A percentile compares a stretch with the other conserved stretches of the same genome.
phyloP scores from a whole-genome alignment of 768 basidiomycete genomes.

The Xerocomellus intermedius region DNA sequence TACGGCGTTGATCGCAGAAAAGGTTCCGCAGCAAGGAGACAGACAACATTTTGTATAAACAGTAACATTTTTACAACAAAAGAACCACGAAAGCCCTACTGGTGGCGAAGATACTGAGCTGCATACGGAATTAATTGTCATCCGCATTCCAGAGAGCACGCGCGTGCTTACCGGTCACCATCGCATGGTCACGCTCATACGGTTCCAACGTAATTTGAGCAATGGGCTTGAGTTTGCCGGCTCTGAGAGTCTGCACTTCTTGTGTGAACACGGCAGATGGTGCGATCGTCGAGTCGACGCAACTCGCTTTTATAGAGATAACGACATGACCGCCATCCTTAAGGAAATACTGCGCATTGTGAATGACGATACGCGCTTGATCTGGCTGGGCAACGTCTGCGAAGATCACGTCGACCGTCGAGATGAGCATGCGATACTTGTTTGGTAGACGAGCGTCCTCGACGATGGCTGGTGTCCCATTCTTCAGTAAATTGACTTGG shows the following conservation, averaged over 20 bases:
- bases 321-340: slow-evolving; percentile 91
- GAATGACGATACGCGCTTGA: slow-evolving; percentile 93
- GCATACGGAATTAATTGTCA: not conserved
- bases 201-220: slow-evolving; percentile 96
- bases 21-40: not conserved
- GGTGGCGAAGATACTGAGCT: slow-evolving; percentile 51
- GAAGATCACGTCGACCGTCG: slow-evolving; percentile 95
- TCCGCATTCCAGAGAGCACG: not conserved
- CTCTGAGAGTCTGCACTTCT: slow-evolving; percentile 80
- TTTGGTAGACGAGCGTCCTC: slow-evolving; percentile 97
- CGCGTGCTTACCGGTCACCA: slow-evolving; percentile 70
- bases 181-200: slow-evolving; percentile 88
- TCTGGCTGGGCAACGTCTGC: slow-evolving; percentile 98
- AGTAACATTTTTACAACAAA: slow-evolving; percentile 14
- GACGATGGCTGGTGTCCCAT: slow-evolving; percentile 67
- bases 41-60: slow-evolving; percentile 19
- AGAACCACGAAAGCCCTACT: slow-evolving; percentile 16
- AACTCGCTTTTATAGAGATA: slow-evolving; percentile 98
- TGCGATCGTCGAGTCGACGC: slow-evolving; percentile 94
- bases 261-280: slow-evolving; percentile 86
- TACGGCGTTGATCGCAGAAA: not conserved
- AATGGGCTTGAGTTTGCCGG: slow-evolving; percentile 83
- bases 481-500: not conserved
- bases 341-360: slow-evolving; percentile 94
- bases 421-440: slow-evolving; percentile 95